Conservation (phyloP, 2,329 filamentous ascomycete genomes). For the Ceratocystis huliohia region DNA sequence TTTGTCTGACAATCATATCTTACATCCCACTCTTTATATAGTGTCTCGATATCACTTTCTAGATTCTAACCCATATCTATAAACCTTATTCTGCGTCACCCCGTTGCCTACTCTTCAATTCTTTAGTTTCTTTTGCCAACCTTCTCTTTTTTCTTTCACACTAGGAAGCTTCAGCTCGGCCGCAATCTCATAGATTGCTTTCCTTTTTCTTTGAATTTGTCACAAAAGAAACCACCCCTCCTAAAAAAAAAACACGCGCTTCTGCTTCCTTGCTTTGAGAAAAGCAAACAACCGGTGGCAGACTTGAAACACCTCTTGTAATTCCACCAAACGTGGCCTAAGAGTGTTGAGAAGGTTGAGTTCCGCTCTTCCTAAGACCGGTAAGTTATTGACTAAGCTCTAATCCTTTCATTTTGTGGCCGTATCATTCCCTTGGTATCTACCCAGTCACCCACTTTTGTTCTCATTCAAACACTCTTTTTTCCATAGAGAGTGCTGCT, state of each 20-base stretch:
- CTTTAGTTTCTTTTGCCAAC: background rate
- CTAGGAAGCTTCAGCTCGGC: background rate
- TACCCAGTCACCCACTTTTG: background rate
- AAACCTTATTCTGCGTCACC: background rate
- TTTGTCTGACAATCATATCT: background rate
- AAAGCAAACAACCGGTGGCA: background rate
- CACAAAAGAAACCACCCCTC: too few relatives aligned
- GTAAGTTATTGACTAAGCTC: slow-evolving; percentile 1
- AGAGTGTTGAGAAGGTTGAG: background rate
- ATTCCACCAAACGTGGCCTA: background rate
- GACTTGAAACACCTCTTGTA: background rate
- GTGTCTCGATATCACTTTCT: background rate
- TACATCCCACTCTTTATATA: background rate
- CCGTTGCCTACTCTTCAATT: background rate
- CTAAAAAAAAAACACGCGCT: background rate
- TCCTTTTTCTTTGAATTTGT: background rate
- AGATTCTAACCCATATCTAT: background rate
- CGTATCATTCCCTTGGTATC: background rate
- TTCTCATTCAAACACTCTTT: background rate
- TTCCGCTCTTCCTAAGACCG: background rate
- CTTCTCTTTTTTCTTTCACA: background rate
- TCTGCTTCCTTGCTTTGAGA: background rate
- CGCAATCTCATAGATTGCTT: background rate
- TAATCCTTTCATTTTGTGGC: background rate
- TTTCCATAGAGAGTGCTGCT: background rate